A percentile compares a stretch with the other conserved stretches of the same genome.
These are phyloP conservation scores for Kodamaea nitidulidarum DNA, from an alignment of 805 yeast species.

Conservation along the genomic window DNA sequence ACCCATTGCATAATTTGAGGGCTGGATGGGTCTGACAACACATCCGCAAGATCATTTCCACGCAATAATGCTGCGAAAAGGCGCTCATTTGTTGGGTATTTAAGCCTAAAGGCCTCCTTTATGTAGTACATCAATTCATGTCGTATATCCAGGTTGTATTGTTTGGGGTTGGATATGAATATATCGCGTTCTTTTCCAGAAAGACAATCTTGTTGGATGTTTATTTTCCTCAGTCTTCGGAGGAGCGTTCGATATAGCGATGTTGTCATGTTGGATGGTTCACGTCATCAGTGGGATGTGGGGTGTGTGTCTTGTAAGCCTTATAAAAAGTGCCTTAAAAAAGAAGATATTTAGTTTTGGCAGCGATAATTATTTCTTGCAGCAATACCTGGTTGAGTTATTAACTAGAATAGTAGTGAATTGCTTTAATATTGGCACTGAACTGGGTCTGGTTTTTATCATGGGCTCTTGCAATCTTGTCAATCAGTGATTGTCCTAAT, in stretches of 20 bases:
- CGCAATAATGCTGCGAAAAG: conserved; percentile 1
- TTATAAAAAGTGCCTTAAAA: no score
- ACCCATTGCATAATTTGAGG: not conserved
- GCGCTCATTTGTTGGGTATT: not conserved
- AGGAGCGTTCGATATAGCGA: not conserved
- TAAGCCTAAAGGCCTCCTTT: not conserved
- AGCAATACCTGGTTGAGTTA: no score
- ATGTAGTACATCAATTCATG: conserved; percentile 2
- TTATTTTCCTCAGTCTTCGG: not conserved
- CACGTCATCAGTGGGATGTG: no score
- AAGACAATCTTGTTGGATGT: not conserved
- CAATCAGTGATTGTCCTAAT: no score
- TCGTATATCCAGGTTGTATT: conserved; percentile 1
- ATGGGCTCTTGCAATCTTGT: no score
- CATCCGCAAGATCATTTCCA: conserved; percentile 3
- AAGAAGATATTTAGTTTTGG: no score
- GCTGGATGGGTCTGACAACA: not conserved
- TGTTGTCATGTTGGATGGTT: not conserved
- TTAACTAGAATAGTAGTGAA: no score
- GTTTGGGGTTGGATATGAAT: not conserved
- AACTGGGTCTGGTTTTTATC: no score
- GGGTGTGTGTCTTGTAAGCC: no score
- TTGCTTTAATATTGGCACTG: no score
- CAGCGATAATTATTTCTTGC: no score
- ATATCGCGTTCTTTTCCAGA: not conserved